phyloP scores from a whole-genome alignment of 108 stramenopile genomes.

The Asterionellopsis glacialis region DNA sequence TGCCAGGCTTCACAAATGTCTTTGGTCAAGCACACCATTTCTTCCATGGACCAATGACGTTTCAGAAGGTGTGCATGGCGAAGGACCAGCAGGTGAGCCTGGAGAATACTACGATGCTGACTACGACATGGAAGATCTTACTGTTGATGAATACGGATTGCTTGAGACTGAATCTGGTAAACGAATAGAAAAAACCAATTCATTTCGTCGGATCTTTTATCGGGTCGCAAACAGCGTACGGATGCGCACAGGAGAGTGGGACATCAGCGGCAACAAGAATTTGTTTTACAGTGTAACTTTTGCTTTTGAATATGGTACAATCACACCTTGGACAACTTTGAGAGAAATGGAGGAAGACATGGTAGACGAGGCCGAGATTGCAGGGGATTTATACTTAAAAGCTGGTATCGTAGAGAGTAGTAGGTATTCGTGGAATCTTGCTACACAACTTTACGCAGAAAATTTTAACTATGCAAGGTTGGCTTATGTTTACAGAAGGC shows the following conservation, averaged over 20 bases:
- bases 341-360: constrained; percentile 77
- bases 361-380: constrained; percentile 79
- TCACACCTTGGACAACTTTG: constrained; percentile 63
- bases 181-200: constrained; percentile 49
- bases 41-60: constrained; percentile 75
- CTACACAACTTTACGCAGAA: constrained; percentile 71
- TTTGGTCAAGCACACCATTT: constrained; percentile 83
- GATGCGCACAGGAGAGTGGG: constrained; percentile 65
- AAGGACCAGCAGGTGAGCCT: constrained; percentile 45
- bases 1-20: constrained; percentile 58
- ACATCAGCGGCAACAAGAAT: constrained; percentile 53
- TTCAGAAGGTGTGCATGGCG: constrained; percentile 58
- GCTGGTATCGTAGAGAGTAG: constrained; percentile 81
- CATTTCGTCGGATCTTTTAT: constrained; percentile 79
- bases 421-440: constrained; percentile 70
- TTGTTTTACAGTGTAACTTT: constrained; percentile 75
- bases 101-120: constrained; percentile 32
- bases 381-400: constrained; percentile 72
- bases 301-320: constrained; percentile 60
- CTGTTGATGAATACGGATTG: constrained; percentile 26
- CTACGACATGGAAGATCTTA: constrained; percentile 42
- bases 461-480: constrained; percentile 79
- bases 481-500: constrained; percentile 55
- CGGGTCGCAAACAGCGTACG: constrained; percentile 73
- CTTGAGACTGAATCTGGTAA: constrained; percentile 12